Evolutionary conservation across 108 stramenopile genomes (phyloP), one percentile per base, ranked within the genome.

Genomic region (Seminavis robusta): DNA sequence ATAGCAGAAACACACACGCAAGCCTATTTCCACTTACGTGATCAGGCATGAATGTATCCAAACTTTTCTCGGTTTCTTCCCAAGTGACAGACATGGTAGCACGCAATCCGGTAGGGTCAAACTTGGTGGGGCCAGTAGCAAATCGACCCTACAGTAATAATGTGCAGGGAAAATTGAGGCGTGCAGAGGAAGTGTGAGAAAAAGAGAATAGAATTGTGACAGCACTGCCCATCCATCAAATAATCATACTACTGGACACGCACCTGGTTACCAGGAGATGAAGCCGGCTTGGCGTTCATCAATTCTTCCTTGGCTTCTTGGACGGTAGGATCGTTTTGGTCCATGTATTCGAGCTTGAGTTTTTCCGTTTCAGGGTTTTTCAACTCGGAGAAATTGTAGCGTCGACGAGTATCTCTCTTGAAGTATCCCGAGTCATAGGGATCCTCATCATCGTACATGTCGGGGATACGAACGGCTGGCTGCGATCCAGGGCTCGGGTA

Each of bases 401-500:
- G 76, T n/a, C 90, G 60, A 39, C 75, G 72, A 17, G 88, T 94
- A 42, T 94, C 92, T 15, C 78, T 56, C 56, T 79, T 84, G 73
- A 86, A 90, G 66, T 94, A 90, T n/a, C 79, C 67, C 5, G 80
- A 73, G 69, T 88, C 80, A 44, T 82, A 94, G 0, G 88, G 92
- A 69, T 94, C 92, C 31, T 76, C 77, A 8, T 71, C 76, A 28
- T 77, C 67, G 15, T 76, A 82, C 24, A 74, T 49, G 21, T 73
- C 66, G 8, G 84, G 86, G 38, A 84, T 39, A 8, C 58, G 50
- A 3, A 84, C 86, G 8, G 77, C 56, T 7, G 60, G 65, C 55
- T 88, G 86, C 4, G 82, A 84, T 56, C 92, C 92, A n/a, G 92
- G 92, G 59, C 83, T 78, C 7, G 89, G 81, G 16, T 90, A 75